Evolutionary conservation across 805 yeast species (phyloP).

Genomic region (Barnettozyma pratensis): DNA sequence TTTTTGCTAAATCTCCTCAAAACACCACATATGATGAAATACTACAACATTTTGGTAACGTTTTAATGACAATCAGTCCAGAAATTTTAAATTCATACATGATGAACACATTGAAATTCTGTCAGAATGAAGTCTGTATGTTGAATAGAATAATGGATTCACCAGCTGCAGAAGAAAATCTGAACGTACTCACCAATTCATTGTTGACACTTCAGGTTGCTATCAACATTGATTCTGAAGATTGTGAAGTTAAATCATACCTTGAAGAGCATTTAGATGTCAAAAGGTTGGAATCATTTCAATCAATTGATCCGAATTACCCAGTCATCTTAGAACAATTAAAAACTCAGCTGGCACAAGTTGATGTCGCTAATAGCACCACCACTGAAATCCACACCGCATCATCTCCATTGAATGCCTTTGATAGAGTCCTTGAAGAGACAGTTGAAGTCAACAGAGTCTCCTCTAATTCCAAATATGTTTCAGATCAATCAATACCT

Average conservation of each 20-base stretch:
- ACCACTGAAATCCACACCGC: neutral
- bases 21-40: slow-evolving; percentile 22
- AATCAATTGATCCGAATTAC: slow-evolving; percentile 16
- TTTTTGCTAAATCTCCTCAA: slow-evolving; percentile 13
- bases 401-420: neutral
- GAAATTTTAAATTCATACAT: slow-evolving; percentile 22
- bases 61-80: slow-evolving; percentile 20
- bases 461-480: slow-evolving; percentile 1
- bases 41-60: slow-evolving; percentile 24
- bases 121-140: slow-evolving; percentile 16
- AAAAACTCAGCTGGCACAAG: neutral
- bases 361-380: neutral
- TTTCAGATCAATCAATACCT: slow-evolving; percentile 10
- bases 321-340: slow-evolving; percentile 1
- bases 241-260: slow-evolving; percentile 21
- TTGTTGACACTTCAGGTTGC: slow-evolving; percentile 16
- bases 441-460: neutral
- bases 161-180: neutral
- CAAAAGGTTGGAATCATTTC: slow-evolving; percentile 4
- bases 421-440: neutral
- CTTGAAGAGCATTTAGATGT: slow-evolving; percentile 13
- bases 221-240: slow-evolving; percentile 29
- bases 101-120: slow-evolving; percentile 22
- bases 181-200: neutral
- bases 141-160: slow-evolving; percentile 13